Base-by-base conservation (phyloP, 2,329 filamentous ascomycete genomes). In the Rutstroemia sp. region DNA sequence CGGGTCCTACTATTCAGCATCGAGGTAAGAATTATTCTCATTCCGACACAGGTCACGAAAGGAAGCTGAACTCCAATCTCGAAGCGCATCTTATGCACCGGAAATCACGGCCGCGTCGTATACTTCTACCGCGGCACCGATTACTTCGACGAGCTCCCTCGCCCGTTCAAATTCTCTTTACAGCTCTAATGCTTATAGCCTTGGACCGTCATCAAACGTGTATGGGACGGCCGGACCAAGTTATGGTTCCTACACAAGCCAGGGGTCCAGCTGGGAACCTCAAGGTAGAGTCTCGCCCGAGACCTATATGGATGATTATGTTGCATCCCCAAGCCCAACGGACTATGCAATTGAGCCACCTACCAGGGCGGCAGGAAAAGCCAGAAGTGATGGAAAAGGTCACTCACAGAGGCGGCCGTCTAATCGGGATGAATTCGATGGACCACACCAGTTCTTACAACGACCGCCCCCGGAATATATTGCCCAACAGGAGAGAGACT, bases 351-450 rank as follows among this genome's bases (percentile, higher is more conserved):
- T 80, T 62, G 82, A 86, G 52, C 77, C 78, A 63, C 73, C 73
- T 51, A 66, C 66, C 34, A 72, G 74, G 47, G 71, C 72, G 45
- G 64, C 71, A 55, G 72, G 71, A 60, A 79, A 77, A 63, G 70
- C 72, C 58, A 80, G 78, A 65, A 68, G 70, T 44, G 72, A 71
- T 49, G 73, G 74, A 51, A 81, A 80, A 66, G 71, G 73, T 52
- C 65, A 67, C 54, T 66, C 64, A 42, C 74, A 79, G 16, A 79
- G 87, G 64, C 81, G 87, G 30, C 83, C 88, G 25, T 89, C 87
- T 44, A 92, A 92, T 74, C 81, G 90, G 59, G 90, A 95, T 75
- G 90, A 94, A 72, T 95, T 95, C 72, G 90, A 94, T 72, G 90
- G 90, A 2, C 89, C 90, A 8, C 87, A 91, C 65, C 90, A 95